These are phyloP conservation scores for Hanseniaspora lachancei DNA, from an alignment of 805 yeast genomes.

Conservation along the genomic window DNA sequence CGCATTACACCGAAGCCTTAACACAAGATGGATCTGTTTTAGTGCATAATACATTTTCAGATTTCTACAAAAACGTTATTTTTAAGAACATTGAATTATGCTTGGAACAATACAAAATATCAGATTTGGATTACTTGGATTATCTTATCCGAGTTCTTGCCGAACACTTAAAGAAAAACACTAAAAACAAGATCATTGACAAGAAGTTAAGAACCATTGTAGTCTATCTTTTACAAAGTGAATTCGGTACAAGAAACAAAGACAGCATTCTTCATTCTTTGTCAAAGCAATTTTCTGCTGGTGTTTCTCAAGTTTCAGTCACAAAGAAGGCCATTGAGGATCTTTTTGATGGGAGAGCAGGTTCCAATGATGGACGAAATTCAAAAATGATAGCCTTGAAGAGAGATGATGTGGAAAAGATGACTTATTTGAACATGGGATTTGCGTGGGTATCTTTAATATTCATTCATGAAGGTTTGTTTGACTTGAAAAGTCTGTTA, in stretches of 20 bases:
- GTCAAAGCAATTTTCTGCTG: neutral
- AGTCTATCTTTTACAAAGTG: neutral
- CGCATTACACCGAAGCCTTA: neutral
- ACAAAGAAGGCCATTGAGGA: neutral
- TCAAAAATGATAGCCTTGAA: neutral
- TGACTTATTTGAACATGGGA: neutral
- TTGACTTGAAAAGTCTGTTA: neutral
- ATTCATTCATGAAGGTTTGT: neutral
- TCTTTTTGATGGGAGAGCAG: neutral
- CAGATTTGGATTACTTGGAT: neutral
- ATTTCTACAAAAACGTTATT: neutral
- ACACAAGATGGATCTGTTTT: conserved; percentile 1
- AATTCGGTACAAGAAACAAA: neutral
- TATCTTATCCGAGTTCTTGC: neutral
- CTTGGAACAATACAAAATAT: neutral
- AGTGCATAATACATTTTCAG: neutral
- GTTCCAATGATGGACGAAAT: neutral
- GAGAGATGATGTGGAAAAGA: neutral
- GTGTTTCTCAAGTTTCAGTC: too few species aligned
- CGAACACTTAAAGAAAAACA: neutral
- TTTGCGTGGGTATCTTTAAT: neutral
- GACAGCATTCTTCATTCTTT: neutral
- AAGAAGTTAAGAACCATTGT: neutral
- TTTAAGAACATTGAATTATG: neutral
- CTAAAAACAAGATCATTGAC: neutral